Conservation (phyloP, 1,139 yeast genomes). For the Scheffersomyces cryptocercus region DNA sequence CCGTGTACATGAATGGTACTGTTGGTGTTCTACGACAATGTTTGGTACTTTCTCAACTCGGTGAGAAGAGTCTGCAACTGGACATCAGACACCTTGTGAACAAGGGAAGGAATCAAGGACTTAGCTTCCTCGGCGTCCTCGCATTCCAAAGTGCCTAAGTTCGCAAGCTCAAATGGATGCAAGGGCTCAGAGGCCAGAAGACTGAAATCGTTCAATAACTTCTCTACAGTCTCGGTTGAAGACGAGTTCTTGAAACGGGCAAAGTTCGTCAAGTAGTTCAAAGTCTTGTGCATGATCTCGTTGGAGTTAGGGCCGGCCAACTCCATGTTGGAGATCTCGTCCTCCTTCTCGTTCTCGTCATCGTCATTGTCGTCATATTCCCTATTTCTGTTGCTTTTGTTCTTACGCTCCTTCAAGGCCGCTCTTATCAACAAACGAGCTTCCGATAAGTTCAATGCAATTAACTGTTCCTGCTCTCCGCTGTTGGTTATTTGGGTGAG, state of each 20-base stretch:
- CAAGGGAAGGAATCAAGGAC: conserved; percentile 85
- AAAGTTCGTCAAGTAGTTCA: conserved; percentile 82
- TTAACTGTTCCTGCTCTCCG: conserved; percentile 74
- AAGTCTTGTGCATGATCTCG: conserved; percentile 85
- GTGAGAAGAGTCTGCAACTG: conserved; percentile 86
- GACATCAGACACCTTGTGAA: conserved; percentile 77
- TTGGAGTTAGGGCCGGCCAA: conserved; percentile 63
- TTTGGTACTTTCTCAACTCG: conserved; percentile 70
- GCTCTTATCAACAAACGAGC: conserved; percentile 88
- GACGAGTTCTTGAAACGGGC: conserved; percentile 90
- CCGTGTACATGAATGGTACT: neutral
- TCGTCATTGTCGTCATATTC: conserved; percentile 38
- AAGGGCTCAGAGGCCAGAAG: conserved; percentile 58
- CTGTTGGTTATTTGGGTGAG: conserved; percentile 75
- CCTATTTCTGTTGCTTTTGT: conserved; percentile 35
- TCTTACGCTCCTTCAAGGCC: conserved; percentile 78
- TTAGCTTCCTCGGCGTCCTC: conserved; percentile 98
- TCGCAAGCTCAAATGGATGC: conserved; percentile 97
- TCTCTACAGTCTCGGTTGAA: conserved; percentile 92
- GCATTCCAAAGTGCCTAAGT: conserved; percentile 88
- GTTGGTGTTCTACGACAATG: conserved; percentile 31
- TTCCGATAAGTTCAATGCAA: conserved; percentile 85
- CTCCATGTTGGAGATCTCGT: conserved; percentile 66
- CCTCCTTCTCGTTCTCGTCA: conserved; percentile 53
- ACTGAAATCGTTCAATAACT: conserved; percentile 69